These are phyloP conservation scores for Isatis tinctoria DNA, from an alignment of 345 rosid species.

Conservation along the genomic window DNA sequence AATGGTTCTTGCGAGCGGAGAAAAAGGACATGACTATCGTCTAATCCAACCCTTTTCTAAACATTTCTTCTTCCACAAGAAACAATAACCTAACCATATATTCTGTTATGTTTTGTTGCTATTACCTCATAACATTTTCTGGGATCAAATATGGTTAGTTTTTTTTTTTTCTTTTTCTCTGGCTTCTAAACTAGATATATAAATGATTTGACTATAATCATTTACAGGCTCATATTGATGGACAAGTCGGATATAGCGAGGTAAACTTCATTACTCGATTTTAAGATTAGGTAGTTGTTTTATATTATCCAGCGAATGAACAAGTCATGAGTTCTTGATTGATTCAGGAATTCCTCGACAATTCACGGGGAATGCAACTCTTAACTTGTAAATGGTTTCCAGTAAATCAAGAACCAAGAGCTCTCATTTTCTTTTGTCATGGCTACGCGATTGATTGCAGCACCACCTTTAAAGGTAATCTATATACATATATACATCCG, in stretches of 20 bases:
- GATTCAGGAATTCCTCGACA: conserved; percentile 47
- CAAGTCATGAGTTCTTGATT: not conserved
- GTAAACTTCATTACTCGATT: conserved; percentile 6
- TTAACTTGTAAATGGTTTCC: conserved; percentile 86
- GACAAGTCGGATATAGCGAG: conserved; percentile 34
- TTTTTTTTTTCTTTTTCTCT: not conserved
- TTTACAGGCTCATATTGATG: conserved; percentile 31
- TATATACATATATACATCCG: not conserved
- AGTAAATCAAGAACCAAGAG: conserved; percentile 54
- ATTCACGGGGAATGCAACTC: conserved; percentile 63
- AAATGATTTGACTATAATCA: conserved; percentile 2
- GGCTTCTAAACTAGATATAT: not conserved
- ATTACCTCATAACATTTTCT: not conserved
- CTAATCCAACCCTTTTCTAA: conserved; percentile 12
- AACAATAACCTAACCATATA: not conserved
- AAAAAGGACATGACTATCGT: conserved; percentile 12
- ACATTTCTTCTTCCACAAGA: conserved; percentile 13
- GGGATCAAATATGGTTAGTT: conserved; percentile 23
- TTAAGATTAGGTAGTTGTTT: not conserved
- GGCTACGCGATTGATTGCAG: conserved; percentile 97
- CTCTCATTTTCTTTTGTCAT: conserved; percentile 74
- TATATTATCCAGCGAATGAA: not conserved
- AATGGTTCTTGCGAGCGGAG: conserved; percentile 7
- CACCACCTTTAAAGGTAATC: conserved; percentile 69
- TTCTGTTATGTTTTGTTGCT: conserved; percentile 1